phyloP scores from a whole-genome alignment of 306 rosid species.

The barrel medic (Medicago truncatula) region MtrunA17r5.0-ANR NC_053042.1:36352501-36353000 shows the following conservation, averaged over 20 bases:
- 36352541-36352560: conserved; percentile 55
- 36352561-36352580: conserved; percentile 72
- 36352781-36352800: conserved; percentile 88
- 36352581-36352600: conserved; percentile 82
- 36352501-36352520: conserved; percentile 74
- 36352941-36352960: conserved; percentile 70
- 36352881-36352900: conserved; percentile 66
- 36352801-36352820: conserved; percentile 71
- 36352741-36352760: conserved; percentile 61
- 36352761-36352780: conserved; percentile 61
- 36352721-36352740: conserved; percentile 61
- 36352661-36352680: conserved; percentile 64
- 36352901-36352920: conserved; percentile 74
- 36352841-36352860: conserved; percentile 62
- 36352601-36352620: conserved; percentile 76
- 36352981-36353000: conserved; percentile 64
- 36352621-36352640: conserved; percentile 67
- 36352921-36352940: conserved; percentile 70
- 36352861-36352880: conserved; percentile 72
- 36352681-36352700: conserved; percentile 81
- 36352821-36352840: conserved; percentile 54
- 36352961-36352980: conserved; percentile 54
- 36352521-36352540: conserved; percentile 57
- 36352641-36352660: conserved; percentile 61
- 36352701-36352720: conserved; percentile 84